Percentiles rank a stretch among this genome's conserved stretches.
Conservation (phyloP, 371 early-diverging fungal species). For the Apophysomyces elegans region DNA sequence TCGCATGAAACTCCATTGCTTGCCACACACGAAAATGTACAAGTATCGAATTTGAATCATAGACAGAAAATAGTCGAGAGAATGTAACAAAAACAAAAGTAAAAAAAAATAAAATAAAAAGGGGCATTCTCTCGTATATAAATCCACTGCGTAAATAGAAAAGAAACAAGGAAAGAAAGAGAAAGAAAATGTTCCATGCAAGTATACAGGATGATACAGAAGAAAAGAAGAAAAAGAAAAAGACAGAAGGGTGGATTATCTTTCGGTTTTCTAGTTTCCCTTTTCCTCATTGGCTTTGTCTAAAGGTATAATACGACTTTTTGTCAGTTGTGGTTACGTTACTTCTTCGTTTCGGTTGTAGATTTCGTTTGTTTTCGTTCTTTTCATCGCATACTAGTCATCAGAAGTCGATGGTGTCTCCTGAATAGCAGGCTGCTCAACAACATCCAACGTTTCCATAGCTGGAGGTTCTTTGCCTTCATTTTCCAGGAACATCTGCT, state of each 20-base stretch:
- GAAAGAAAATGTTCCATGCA: neutral
- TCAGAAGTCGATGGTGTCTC: neutral
- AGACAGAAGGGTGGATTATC: neutral
- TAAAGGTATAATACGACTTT: slow-evolving; percentile 4
- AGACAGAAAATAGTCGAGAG: slow-evolving; percentile 4
- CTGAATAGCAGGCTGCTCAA: neutral
- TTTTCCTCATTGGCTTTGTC: neutral
- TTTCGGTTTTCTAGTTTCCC: neutral
- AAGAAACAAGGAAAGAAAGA: neutral
- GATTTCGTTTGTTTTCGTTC: no score
- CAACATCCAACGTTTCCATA: slow-evolving; percentile 1
- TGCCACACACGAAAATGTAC: slow-evolving; percentile 10
- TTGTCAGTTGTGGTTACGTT: slow-evolving; percentile 6
- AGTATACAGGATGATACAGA: neutral
- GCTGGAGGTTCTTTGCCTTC: neutral
- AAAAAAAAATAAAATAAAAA: neutral
- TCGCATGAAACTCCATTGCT: slow-evolving; percentile 1
- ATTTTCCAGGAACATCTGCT: slow-evolving; percentile 5
- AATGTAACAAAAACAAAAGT: neutral
- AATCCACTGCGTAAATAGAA: slow-evolving; percentile 9
- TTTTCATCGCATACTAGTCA: neutral
- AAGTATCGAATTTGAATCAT: slow-evolving; percentile 10
- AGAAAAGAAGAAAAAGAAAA: neutral
- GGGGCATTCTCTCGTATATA: neutral
- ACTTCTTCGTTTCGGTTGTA: neutral